Conservation (phyloP, 805 yeast genomes). For the Pachysolen tannophilus region DNA sequence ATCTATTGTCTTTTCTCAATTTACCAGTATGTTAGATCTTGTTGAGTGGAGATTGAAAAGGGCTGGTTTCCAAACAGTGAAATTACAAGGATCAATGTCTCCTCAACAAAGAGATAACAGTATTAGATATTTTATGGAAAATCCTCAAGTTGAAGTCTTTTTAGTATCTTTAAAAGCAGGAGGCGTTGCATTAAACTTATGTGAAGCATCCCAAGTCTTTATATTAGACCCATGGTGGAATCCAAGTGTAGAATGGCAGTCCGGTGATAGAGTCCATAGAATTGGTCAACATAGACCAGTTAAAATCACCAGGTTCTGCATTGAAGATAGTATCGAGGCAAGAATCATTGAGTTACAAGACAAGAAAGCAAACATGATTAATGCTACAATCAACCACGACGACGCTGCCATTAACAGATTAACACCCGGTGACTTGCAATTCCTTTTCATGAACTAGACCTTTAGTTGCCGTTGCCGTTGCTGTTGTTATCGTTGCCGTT, state of each 20-base stretch:
- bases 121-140: conserved; percentile 86
- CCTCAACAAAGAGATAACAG: conserved; percentile 93
- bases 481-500: too few relatives aligned
- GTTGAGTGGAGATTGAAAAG: conserved; percentile 93
- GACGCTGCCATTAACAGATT: conserved; percentile 82
- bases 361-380: conserved; percentile 96
- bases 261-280: conserved; percentile 96
- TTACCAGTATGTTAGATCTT: conserved; percentile 91
- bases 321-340: conserved; percentile 94
- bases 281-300: conserved; percentile 96
- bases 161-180: conserved; percentile 95
- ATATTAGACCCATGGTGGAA: conserved; percentile 99
- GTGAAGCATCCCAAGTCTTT: conserved; percentile 96
- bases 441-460: conserved; percentile 71
- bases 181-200: conserved; percentile 93
- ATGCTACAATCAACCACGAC: conserved; percentile 91
- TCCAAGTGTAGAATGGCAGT: conserved; percentile 97
- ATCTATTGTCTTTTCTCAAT: conserved; percentile 95
- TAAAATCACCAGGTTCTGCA: conserved; percentile 82
- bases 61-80: conserved; percentile 93
- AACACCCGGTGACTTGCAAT: conserved; percentile 92
- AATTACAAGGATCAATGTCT: conserved; percentile 94
- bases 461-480: too few relatives aligned
- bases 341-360: conserved; percentile 94
- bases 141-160: conserved; percentile 86